Evolutionary conservation across 2,329 filamentous ascomycete genomes (phyloP).

Genomic region (Aspergillus pseudoviridinutans): DNA sequence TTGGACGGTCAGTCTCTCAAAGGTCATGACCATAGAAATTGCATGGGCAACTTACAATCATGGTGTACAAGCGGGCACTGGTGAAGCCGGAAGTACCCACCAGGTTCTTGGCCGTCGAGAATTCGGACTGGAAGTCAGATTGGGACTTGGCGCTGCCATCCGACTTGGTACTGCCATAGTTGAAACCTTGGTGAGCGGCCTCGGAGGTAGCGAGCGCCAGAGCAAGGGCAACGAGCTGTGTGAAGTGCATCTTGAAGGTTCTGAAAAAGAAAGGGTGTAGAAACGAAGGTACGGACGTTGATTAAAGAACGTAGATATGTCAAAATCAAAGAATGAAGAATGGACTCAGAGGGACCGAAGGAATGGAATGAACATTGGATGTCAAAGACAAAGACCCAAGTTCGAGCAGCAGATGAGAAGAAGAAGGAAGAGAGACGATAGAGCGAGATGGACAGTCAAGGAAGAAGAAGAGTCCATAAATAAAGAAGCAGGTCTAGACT

Average conservation of each 20-base stretch:
- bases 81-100: constrained; percentile 40
- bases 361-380: neutral
- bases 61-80: constrained; percentile 57
- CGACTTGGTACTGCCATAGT: constrained; percentile 42
- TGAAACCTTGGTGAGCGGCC: constrained; percentile 45
- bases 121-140: constrained; percentile 43
- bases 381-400: neutral
- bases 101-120: constrained; percentile 34
- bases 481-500: neutral
- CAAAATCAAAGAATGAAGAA: no score
- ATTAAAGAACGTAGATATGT: neutral
- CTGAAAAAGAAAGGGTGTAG: neutral
- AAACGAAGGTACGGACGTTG: neutral
- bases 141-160: constrained; percentile 41
- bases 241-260: constrained; percentile 29
- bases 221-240: constrained; percentile 31
- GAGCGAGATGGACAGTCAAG: neutral
- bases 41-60: constrained; percentile 42
- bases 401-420: neutral
- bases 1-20: constrained; percentile 1
- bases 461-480: neutral
- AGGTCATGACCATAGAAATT: neutral
- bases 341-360: neutral
- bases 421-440: neutral
- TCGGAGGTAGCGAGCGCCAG: constrained; percentile 31